These are phyloP conservation scores for Bryoerythrophyllum caledonicum DNA, from an alignment of 225 moss, liverwort and hornwort species.

Conservation along the genomic window DNA sequence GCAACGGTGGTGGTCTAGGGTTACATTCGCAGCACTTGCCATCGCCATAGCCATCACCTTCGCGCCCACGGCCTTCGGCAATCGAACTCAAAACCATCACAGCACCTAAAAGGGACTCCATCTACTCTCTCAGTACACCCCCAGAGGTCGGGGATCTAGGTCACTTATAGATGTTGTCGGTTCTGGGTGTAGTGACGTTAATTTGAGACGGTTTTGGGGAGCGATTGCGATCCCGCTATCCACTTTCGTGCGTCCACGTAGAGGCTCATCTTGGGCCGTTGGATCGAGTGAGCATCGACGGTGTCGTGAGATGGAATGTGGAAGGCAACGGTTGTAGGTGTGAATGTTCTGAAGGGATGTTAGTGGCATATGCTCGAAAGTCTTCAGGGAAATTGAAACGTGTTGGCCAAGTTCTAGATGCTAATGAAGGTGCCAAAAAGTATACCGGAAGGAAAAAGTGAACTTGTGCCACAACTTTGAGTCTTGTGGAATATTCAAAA, in stretches of 20 bases:
- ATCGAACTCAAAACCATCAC: not conserved
- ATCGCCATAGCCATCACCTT: not conserved
- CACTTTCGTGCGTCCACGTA: not conserved
- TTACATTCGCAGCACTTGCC: not conserved
- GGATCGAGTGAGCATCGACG: not conserved
- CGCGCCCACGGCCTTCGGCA: not conserved
- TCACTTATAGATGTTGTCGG: fast-evolving
- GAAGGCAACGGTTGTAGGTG: too few relatives aligned
- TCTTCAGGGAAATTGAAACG: not conserved
- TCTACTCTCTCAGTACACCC: too few relatives aligned
- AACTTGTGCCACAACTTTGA: too few relatives aligned
- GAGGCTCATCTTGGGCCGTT: not conserved
- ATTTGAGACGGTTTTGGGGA: not conserved
- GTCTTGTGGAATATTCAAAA: too few relatives aligned
- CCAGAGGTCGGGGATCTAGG: too few relatives aligned
- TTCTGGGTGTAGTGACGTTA: not conserved
- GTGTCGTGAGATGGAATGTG: too few relatives aligned
- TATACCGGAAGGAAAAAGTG: too few relatives aligned
- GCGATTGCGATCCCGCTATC: not conserved
- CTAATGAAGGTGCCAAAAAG: not conserved
- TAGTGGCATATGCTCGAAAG: not conserved
- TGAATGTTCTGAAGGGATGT: not conserved
- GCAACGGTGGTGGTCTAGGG: not conserved
- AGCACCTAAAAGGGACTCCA: not conserved
- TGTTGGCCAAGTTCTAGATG: not conserved